These are phyloP conservation scores for Didymella keratinophila DNA, from an alignment of 2,329 filamentous ascomycete genomes.

Conservation along the genomic window DNA sequence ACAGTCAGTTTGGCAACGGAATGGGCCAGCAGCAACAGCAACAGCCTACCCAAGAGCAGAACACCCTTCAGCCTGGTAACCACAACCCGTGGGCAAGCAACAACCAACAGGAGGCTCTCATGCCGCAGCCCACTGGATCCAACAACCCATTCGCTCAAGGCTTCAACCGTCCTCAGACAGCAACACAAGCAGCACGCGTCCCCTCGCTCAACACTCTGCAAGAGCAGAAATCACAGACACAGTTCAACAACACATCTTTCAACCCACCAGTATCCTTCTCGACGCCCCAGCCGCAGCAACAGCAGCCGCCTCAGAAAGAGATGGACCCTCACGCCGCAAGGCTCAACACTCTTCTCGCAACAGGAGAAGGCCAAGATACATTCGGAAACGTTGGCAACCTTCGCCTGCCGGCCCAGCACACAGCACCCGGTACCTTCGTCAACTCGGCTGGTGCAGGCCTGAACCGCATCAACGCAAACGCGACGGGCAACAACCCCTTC, in stretches of 20 bases:
- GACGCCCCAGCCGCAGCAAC: constrained; percentile 34
- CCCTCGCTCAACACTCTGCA: constrained; percentile 78
- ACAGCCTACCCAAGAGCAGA: constrained; percentile 62
- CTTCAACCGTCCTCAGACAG: constrained; percentile 66
- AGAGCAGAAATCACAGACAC: constrained; percentile 80
- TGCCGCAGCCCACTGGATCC: constrained; percentile 88
- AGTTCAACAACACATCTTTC: constrained; percentile 64
- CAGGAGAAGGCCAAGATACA: constrained; percentile 93
- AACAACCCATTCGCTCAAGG: constrained; percentile 94
- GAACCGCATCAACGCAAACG: constrained; percentile 70
- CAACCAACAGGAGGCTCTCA: constrained; percentile 70
- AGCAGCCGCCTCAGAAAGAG: constrained; percentile 46
- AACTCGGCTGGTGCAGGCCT: constrained; percentile 91
- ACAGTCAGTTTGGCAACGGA: constrained; percentile 45
- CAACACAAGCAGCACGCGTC: constrained; percentile 65
- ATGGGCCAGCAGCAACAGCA: constrained; percentile 34
- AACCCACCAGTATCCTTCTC: constrained; percentile 58
- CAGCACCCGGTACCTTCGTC: constrained; percentile 93
- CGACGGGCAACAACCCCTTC: constrained; percentile 89
- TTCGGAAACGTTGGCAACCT: constrained; percentile 97
- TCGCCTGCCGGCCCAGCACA: constrained; percentile 95
- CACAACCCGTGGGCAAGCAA: constrained; percentile 88
- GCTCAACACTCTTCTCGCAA: constrained; percentile 85
- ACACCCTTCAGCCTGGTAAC: constrained; percentile 75
- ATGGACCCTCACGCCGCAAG: constrained; percentile 70